Conservation (phyloP, 805 yeast genomes). For the Millerago galiae region DNA sequence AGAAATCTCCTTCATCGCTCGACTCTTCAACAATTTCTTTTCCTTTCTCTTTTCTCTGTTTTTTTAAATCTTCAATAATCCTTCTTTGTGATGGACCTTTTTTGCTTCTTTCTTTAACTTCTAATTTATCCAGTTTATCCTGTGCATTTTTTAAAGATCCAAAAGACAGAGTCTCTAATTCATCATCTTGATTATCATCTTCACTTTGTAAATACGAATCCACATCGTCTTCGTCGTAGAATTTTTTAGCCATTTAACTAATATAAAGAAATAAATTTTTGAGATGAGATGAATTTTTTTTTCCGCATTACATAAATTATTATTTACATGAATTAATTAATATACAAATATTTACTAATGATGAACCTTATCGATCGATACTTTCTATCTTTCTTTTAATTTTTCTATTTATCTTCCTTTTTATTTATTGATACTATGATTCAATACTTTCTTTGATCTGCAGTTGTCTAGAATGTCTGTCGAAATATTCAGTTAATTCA, state of each 20-base stretch:
- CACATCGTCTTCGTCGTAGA: conserved; percentile 17
- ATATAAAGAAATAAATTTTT: too few relatives aligned
- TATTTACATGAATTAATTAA: not conserved
- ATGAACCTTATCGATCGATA: too few relatives aligned
- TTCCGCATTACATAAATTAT: too few relatives aligned
- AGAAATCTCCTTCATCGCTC: conserved; percentile 19
- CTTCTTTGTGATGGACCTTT: not conserved
- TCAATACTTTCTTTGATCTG: conserved; percentile 67
- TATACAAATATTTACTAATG: not conserved
- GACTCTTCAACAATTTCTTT: not conserved
- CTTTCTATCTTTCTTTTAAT: too few relatives aligned
- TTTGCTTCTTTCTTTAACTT: conserved; percentile 2
- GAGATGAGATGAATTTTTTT: too few relatives aligned
- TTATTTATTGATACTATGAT: conserved; percentile 19
- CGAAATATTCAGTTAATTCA: conserved; percentile 63
- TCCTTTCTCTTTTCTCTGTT: conserved; percentile 1
- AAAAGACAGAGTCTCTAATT: conserved; percentile 50
- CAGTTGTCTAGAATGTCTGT: conserved; percentile 76
- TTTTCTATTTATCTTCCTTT: not conserved
- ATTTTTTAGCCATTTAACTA: conserved; percentile 12
- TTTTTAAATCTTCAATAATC: not conserved
- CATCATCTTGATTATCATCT: conserved; percentile 29
- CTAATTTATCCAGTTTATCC: conserved; percentile 27
- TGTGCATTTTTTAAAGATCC: conserved; percentile 61
- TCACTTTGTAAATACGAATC: conserved; percentile 10